These are phyloP conservation scores for Aspergillus sp. DNA, from an alignment of 2,329 filamentous ascomycete species.

Conservation along the genomic window DNA sequence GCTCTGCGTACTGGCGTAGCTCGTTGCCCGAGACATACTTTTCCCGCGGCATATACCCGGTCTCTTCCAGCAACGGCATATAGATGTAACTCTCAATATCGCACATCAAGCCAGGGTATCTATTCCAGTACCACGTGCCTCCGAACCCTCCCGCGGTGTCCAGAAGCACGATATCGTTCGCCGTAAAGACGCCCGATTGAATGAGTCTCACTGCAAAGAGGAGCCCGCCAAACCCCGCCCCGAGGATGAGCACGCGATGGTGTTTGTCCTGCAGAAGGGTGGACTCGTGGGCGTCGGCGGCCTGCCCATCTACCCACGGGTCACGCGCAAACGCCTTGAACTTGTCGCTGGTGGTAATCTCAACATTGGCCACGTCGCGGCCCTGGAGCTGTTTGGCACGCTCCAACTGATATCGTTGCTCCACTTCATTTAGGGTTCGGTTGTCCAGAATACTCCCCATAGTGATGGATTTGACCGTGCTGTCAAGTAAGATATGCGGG, in stretches of 20 bases:
- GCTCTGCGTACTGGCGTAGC: conserved; percentile 10
- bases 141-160: conserved; percentile 17
- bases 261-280: background rate
- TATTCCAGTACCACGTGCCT: conserved; percentile 48
- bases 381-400: background rate
- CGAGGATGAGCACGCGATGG: conserved; percentile 34
- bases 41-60: conserved; percentile 10
- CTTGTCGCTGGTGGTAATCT: background rate
- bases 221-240: conserved; percentile 47
- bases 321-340: background rate
- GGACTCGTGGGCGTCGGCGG: background rate
- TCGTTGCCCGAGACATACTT: conserved; percentile 12
- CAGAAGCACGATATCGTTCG: conserved; percentile 10
- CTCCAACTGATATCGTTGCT: background rate
- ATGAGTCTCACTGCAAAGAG: conserved; percentile 42
- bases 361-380: background rate
- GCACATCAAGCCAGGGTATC: conserved; percentile 51
- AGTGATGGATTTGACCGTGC: background rate
- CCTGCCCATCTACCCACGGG: background rate
- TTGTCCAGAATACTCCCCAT: background rate
- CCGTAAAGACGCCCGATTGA: conserved; percentile 28
- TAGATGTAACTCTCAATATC: conserved; percentile 55
- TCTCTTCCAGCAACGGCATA: conserved; percentile 16
- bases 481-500: too few relatives aligned
- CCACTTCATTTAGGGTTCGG: background rate